Evolutionary conservation across 108 stramenopile genomes (phyloP), one percentile per base, ranked within the genome.

Genomic region (Cylindrotheca closterium): DNA sequence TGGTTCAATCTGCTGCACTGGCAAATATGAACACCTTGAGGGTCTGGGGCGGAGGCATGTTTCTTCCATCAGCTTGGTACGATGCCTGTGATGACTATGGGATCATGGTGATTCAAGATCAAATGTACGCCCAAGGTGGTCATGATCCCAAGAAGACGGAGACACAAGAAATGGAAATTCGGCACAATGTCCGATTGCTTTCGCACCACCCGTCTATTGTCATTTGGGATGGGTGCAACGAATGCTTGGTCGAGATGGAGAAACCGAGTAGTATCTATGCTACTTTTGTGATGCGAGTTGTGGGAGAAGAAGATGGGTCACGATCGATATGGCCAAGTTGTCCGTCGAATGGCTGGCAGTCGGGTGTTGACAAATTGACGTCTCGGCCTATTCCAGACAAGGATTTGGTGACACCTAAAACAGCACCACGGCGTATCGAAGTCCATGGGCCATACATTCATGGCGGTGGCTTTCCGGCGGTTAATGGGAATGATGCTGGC

Each of bases 1-100:
- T 75, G 19, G 79, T 87, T 12, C 66, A 59, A 47, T 78, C 75
- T 21, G 86, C 83, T 17, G 69, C 59, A 0, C 50, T 51, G 10
- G 83, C 78, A 4, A 62, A 72, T 24, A 82, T 88, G 81, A 88
- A 88, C 51, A 84, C 80, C 66, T 24, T 91, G 26, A 70, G 90
- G 4, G 76, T 91, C 0, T 91, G 90, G 90, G 90, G 86, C 28
- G 90, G 90, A 25, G 90, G 90, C 2, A 77, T 86, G 50, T 55
- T 85, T 10, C 65, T 85, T 57, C 78, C 80, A 17, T 33, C 70
- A 1, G 45, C 79, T 7, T 91, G 87, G 51, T 91, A 91, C 48
- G 67, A 84, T 34, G 76, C 82, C 5, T 85, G 84, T 25, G 90
- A 91, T 70, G 73, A 59, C 50, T 24, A 75, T 21, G 90, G 90